A percentile compares a stretch with the other conserved stretches of the same genome.
phyloP scores from a whole-genome alignment of 148 eudicot genomes.

The Linanthus parryae region DNA sequence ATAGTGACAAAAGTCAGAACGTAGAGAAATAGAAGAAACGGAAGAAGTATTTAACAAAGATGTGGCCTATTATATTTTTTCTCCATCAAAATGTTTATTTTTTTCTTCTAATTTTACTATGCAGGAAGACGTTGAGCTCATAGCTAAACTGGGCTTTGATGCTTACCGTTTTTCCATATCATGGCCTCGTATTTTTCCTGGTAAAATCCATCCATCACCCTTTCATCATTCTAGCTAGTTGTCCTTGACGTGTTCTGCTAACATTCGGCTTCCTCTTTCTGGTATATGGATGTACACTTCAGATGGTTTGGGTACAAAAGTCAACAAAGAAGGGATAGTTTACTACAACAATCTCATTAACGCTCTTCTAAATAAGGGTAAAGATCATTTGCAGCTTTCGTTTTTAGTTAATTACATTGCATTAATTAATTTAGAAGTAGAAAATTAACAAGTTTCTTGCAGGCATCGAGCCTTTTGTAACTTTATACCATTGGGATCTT shows the following conservation, averaged over 20 bases:
- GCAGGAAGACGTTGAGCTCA: slow-evolving; percentile 68
- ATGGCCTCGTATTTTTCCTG: slow-evolving; percentile 67
- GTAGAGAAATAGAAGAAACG: no score
- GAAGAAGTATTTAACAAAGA: no score
- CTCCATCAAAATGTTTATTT: background rate
- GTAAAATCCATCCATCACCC: no score
- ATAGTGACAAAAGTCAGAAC: no score
- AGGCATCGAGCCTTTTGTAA: slow-evolving; percentile 63
- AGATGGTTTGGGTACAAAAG: slow-evolving; percentile 66
- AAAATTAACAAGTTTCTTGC: slow-evolving; percentile 11
- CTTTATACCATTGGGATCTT: slow-evolving; percentile 79
- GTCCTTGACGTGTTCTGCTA: no score
- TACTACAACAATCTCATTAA: slow-evolving; percentile 58
- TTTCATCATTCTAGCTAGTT: no score
- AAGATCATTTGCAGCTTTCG: background rate
- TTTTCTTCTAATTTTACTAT: no score
- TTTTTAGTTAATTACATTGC: no score
- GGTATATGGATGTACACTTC: no score
- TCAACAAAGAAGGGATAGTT: slow-evolving; percentile 50
- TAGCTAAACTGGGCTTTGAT: slow-evolving; percentile 49
- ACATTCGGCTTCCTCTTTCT: no score
- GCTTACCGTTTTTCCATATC: slow-evolving; percentile 71
- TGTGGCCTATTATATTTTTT: background rate
- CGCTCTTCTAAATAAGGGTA: slow-evolving; percentile 55
- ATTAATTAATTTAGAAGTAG: no score